phyloP scores from a whole-genome alignment of 768 basidiomycete species.

The Dioszegia hungarica region DNA sequence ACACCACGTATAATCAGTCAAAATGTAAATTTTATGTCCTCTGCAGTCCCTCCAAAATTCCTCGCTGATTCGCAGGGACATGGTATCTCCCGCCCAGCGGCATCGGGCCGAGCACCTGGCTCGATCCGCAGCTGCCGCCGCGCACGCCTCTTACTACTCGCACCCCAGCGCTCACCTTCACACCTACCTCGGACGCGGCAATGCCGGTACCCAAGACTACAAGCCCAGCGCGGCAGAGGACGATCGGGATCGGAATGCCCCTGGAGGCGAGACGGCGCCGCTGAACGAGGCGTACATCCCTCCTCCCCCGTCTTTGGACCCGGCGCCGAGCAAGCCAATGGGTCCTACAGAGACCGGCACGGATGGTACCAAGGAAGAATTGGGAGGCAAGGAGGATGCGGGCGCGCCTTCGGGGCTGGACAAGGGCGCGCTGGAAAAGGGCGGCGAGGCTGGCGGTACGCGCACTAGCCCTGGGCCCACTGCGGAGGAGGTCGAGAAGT shows the following conservation, averaged over 20 bases:
- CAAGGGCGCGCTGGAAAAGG: slow-evolving; percentile 31
- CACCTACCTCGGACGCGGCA: slow-evolving; percentile 21
- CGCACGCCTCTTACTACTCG: slow-evolving; percentile 41
- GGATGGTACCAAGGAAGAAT: slow-evolving; percentile 33
- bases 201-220: background rate
- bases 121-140: slow-evolving; percentile 34
- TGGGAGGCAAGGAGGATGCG: slow-evolving; percentile 37
- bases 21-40: background rate
- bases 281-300: slow-evolving; percentile 19
- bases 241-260: background rate
- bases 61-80: slow-evolving; percentile 23
- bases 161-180: slow-evolving; percentile 36
- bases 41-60: background rate
- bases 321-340: background rate
- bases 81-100: slow-evolving; percentile 1
- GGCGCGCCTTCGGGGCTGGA: slow-evolving; percentile 33
- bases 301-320: background rate
- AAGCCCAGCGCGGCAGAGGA: background rate
- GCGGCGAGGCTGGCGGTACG: slow-evolving; percentile 37
- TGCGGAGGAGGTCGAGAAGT: slow-evolving; percentile 25
- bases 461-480: slow-evolving; percentile 31
- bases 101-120: slow-evolving; percentile 38
- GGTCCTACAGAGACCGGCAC: slow-evolving; percentile 16
- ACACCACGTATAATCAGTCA: background rate
- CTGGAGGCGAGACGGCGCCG: slow-evolving; percentile 6